Percentiles rank a stretch among this genome's conserved stretches.
These are phyloP conservation scores for Carex scoparia DNA, from an alignment of 176 grass and related monocot species.

Conservation along the genomic window DNA sequence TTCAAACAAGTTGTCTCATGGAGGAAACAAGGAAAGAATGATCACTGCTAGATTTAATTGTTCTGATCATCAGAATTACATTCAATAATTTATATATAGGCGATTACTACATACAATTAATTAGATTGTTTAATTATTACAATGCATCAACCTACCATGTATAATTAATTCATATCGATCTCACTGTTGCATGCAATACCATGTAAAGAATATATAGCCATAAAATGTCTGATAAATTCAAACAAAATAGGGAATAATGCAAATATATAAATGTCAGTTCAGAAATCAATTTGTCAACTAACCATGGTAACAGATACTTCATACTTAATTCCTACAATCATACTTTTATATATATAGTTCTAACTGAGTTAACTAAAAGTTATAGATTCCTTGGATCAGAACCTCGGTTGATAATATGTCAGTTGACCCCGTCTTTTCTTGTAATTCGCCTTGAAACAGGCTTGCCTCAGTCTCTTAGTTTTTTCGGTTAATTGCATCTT, in stretches of 20 bases:
- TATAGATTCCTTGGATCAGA: neutral
- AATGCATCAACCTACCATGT: neutral
- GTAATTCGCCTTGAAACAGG: slow-evolving; percentile 83
- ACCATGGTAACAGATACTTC: neutral
- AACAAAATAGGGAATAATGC: neutral
- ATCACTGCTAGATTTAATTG: neutral
- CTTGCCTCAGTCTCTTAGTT: slow-evolving; percentile 78
- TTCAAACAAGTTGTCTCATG: slow-evolving; percentile 58
- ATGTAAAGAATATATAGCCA: neutral
- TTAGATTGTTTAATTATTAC: neutral
- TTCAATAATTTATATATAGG: too few relatives aligned
- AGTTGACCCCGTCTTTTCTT: slow-evolving; percentile 48
- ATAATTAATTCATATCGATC: neutral
- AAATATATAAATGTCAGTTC: neutral
- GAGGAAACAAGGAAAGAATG: slow-evolving; percentile 24
- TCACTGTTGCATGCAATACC: neutral
- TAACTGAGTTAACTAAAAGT: neutral
- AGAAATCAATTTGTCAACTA: neutral
- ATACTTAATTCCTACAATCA: neutral
- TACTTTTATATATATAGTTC: neutral
- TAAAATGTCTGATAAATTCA: neutral
- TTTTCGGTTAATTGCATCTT: slow-evolving; percentile 51
- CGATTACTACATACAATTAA: neutral
- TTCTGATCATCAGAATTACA: neutral
- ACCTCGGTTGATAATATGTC: neutral